Conservation (phyloP, 2,329 filamentous ascomycete species). For the Erysiphe pulchra region DNA sequence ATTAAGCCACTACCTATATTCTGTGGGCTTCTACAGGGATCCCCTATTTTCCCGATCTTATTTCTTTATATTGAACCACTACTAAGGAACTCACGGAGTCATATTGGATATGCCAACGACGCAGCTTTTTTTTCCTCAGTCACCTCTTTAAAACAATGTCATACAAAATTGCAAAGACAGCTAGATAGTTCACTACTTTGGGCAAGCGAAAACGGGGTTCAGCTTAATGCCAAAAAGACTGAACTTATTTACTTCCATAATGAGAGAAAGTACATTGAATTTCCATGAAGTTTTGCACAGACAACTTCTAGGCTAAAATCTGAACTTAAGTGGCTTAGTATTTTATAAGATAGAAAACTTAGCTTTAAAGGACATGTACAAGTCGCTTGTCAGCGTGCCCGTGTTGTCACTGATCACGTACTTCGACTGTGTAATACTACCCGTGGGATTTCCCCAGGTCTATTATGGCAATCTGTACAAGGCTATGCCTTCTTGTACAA, state of each 20-base stretch:
- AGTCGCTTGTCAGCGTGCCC: not conserved
- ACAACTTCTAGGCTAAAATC: too few relatives aligned
- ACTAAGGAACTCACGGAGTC: not conserved
- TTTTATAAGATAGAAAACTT: not conserved
- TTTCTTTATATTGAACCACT: not conserved
- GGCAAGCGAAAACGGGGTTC: not conserved
- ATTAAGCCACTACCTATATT: too few relatives aligned
- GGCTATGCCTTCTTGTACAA: too few relatives aligned
- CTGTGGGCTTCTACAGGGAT: not conserved
- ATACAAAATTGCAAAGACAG: not conserved
- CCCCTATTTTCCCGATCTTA: not conserved
- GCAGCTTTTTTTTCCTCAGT: not conserved
- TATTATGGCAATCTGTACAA: not conserved
- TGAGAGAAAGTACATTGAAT: too few relatives aligned
- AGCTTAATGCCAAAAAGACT: too few relatives aligned
- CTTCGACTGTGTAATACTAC: not conserved
- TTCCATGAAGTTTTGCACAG: too few relatives aligned
- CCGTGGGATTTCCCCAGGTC: not conserved
- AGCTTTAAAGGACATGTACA: not conserved
- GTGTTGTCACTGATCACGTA: not conserved
- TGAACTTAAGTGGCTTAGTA: not conserved
- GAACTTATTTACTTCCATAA: too few relatives aligned
- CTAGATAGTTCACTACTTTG: not conserved
- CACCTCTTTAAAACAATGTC: not conserved
- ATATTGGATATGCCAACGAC: not conserved